These are phyloP conservation scores for Ogataea corticis DNA, from an alignment of 805 yeast species.

Conservation along the genomic window DNA sequence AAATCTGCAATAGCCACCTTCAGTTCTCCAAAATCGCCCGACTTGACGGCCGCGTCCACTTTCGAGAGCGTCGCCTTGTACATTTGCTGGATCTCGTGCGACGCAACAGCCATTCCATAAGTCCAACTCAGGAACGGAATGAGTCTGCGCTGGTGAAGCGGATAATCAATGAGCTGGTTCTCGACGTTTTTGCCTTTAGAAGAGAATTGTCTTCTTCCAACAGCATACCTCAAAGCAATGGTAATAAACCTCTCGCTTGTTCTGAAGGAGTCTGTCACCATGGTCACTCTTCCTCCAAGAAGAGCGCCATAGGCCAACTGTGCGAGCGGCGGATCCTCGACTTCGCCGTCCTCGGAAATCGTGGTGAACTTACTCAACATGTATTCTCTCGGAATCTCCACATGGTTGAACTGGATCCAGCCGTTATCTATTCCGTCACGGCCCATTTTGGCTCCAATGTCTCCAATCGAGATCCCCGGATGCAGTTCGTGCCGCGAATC, in stretches of 20 bases:
- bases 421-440: slow-evolving; percentile 95
- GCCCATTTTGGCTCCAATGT: slow-evolving; percentile 95
- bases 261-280: slow-evolving; percentile 85
- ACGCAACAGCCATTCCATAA: slow-evolving; percentile 73
- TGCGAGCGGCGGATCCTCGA: slow-evolving; percentile 78
- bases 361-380: slow-evolving; percentile 80
- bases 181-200: slow-evolving; percentile 48
- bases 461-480: slow-evolving; percentile 86
- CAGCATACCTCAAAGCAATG: slow-evolving; percentile 85
- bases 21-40: slow-evolving; percentile 47
- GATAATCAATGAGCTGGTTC: slow-evolving; percentile 78
- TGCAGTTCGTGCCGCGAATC: slow-evolving; percentile 68
- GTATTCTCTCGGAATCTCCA: slow-evolving; percentile 77
- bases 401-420: slow-evolving; percentile 89
- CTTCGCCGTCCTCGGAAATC: slow-evolving; percentile 68
- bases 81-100: slow-evolving; percentile 57
- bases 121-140: slow-evolving; percentile 81
- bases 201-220: slow-evolving; percentile 83
- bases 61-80: slow-evolving; percentile 50
- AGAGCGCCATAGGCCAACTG: slow-evolving; percentile 88
- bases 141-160: slow-evolving; percentile 85
- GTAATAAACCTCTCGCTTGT: slow-evolving; percentile 78
- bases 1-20: slow-evolving; percentile 54
- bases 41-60: slow-evolving; percentile 54
- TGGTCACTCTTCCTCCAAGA: slow-evolving; percentile 83